A percentile compares a stretch with the other conserved stretches of the same genome.
Evolutionary conservation across 202 grass and related monocot genomes (phyloP).

Genomic region (Schoenoplectus tabernaemontani): DNA sequence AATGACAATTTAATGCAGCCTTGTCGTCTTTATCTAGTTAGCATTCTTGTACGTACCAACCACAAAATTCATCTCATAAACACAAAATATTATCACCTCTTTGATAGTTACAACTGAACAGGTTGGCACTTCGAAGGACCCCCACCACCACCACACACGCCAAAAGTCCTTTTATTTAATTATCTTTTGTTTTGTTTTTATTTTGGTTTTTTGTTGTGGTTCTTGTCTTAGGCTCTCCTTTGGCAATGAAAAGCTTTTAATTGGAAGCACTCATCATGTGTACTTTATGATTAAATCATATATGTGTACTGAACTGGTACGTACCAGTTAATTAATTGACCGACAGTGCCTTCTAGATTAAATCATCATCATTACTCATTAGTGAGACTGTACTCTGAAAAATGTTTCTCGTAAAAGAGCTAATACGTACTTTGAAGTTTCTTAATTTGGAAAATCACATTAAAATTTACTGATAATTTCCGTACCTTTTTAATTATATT

Average conservation of each 20-base stretch:
- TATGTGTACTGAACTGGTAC: not conserved
- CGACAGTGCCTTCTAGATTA: not conserved
- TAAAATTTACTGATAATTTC: not conserved
- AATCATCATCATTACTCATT: not conserved
- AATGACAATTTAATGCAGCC: constrained; percentile 21
- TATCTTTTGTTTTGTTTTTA: not conserved
- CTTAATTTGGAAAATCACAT: no score
- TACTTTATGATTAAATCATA: not conserved
- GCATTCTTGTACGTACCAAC: constrained; percentile 35
- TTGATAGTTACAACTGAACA: constrained; percentile 26
- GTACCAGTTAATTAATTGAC: not conserved
- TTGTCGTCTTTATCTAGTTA: constrained; percentile 23
- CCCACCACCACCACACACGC: no score
- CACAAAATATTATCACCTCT: constrained; percentile 13
- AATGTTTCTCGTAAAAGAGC: no score
- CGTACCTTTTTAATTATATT: not conserved
- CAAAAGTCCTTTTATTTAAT: not conserved
- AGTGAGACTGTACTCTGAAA: not conserved
- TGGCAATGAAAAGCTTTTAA: not conserved
- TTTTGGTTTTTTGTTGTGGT: not conserved
- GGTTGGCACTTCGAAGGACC: constrained; percentile 22
- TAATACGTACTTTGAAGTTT: no score
- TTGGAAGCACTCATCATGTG: not conserved
- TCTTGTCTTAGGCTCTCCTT: not conserved
- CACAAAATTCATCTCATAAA: constrained; percentile 24